A percentile compares a stretch with the other conserved stretches of the same genome.
Conservation (phyloP, 352 stramenopile species). For the Phytophthora europaea region DNA sequence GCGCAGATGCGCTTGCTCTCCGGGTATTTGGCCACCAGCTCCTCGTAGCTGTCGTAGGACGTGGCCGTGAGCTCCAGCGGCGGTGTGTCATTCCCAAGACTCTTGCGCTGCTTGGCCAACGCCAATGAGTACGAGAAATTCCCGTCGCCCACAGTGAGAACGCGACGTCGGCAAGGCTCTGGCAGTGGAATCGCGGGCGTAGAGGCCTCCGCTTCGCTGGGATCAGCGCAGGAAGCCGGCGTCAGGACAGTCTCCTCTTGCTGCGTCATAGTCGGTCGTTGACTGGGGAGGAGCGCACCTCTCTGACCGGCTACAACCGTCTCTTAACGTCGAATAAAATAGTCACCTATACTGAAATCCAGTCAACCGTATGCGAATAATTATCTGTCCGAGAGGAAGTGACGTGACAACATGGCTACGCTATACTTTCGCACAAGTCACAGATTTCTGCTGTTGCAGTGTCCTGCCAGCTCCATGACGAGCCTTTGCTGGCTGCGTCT, state of each 20-base stretch:
- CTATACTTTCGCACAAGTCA: slow-evolving; percentile 1
- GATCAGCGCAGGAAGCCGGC: neutral
- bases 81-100: slow-evolving; percentile 5
- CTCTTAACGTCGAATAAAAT: neutral
- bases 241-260: neutral
- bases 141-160: slow-evolving; percentile 94
- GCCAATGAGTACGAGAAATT: slow-evolving; percentile 95
- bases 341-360: neutral
- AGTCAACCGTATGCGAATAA: neutral
- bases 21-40: slow-evolving; percentile 75
- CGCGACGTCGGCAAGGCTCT: slow-evolving; percentile 14
- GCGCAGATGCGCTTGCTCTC: slow-evolving; percentile 50
- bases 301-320: slow-evolving; percentile 1
- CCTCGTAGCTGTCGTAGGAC: slow-evolving; percentile 73
- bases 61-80: slow-evolving; percentile 51
- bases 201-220: neutral
- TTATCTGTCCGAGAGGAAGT: slow-evolving; percentile 8
- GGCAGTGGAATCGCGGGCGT: neutral
- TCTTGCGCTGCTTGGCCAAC: slow-evolving; percentile 50
- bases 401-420: slow-evolving; percentile 11
- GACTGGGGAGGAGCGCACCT: slow-evolving; percentile 10
- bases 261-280: slow-evolving; percentile 16
- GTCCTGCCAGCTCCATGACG: neutral
- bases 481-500: neutral
- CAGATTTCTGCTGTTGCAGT: neutral